These are phyloP conservation scores for Claviceps pusilla DNA, from an alignment of 2,329 filamentous ascomycete genomes.

Conservation along the genomic window DNA sequence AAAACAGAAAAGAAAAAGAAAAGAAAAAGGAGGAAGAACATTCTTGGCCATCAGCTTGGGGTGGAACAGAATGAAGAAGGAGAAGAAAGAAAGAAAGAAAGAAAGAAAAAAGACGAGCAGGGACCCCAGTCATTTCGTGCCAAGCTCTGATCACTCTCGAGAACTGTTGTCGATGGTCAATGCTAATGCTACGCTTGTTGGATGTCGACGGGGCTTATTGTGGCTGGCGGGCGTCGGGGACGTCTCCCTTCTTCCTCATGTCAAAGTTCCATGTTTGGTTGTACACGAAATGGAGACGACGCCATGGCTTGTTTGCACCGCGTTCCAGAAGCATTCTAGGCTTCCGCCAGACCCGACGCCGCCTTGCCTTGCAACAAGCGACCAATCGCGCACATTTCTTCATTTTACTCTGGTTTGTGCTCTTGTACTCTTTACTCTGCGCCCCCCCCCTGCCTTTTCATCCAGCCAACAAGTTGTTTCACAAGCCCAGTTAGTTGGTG, in stretches of 20 bases:
- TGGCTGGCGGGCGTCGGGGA: too few species aligned
- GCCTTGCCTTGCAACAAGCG: not conserved
- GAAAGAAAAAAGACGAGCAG: not conserved
- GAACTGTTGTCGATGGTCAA: not conserved
- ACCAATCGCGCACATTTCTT: not conserved
- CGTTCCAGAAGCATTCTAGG: conserved; percentile 4
- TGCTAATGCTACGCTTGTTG: not conserved
- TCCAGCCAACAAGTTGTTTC: too few species aligned
- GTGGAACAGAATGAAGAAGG: too few species aligned
- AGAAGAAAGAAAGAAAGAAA: not conserved
- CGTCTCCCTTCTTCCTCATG: too few species aligned
- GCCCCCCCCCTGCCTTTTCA: too few species aligned
- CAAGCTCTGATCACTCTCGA: not conserved
- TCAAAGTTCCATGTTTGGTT: too few species aligned
- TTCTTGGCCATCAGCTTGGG: too few species aligned
- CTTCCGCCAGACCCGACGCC: not conserved
- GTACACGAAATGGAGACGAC: too few species aligned
- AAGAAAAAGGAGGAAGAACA: not conserved
- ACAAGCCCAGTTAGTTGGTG: too few species aligned
- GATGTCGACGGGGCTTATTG: too few species aligned
- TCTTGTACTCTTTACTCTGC: too few species aligned
- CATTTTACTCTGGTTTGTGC: not conserved
- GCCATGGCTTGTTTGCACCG: not conserved
- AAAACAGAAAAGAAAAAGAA: not conserved
- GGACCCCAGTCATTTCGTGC: not conserved